phyloP scores from a whole-genome alignment of 257 asterid species.

The Nicotiana paniculata region DNA sequence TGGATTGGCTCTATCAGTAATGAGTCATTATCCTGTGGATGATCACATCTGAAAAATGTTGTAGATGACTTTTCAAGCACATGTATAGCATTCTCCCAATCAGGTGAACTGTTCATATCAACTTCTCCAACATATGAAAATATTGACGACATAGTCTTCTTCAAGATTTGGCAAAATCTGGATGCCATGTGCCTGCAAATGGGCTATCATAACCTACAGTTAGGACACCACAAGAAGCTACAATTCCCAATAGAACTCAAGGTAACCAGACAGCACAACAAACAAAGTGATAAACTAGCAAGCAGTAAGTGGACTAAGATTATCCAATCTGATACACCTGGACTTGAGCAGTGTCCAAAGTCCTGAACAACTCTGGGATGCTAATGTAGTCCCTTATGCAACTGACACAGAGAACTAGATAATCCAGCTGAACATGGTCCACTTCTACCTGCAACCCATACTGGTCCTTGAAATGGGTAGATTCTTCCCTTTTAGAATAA shows the following conservation, averaged over 20 bases:
- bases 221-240: slow-evolving; percentile 17
- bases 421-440: background rate
- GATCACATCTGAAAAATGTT: background rate
- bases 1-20: slow-evolving; percentile 18
- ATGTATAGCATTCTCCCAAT: slow-evolving; percentile 47
- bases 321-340: background rate
- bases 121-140: slow-evolving; percentile 42
- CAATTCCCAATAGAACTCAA: background rate
- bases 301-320: background rate
- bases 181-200: slow-evolving; percentile 77
- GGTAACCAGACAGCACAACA: background rate
- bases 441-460: slow-evolving; percentile 3
- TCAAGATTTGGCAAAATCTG: slow-evolving; percentile 50
- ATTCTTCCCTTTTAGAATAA: background rate
- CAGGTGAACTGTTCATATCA: slow-evolving; percentile 46
- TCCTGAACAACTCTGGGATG: background rate
- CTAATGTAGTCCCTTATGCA: background rate
- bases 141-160: slow-evolving; percentile 47
- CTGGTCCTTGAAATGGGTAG: background rate
- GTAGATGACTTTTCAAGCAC: slow-evolving; percentile 31
- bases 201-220: slow-evolving; percentile 53
- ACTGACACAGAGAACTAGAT: background rate
- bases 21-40: slow-evolving; percentile 20
- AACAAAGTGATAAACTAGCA: background rate
- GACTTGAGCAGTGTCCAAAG: background rate